Evolutionary conservation across 441 rosid genomes (phyloP).

Genomic region (Gossypium armourianum): DNA sequence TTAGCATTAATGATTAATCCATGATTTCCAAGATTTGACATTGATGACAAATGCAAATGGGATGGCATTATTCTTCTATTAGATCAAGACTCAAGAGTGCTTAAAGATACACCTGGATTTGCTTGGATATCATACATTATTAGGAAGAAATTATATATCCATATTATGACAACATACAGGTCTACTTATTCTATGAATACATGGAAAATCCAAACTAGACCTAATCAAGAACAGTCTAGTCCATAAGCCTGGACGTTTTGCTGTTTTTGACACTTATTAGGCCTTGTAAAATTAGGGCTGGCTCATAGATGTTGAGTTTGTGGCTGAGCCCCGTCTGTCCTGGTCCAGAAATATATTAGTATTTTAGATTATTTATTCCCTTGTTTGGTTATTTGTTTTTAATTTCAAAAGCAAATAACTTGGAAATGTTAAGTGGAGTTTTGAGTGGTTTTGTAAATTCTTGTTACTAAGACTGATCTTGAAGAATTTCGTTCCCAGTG

Average conservation of each 20-base stretch:
- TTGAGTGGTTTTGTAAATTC: neutral
- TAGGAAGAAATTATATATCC: neutral
- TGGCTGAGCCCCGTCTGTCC: neutral
- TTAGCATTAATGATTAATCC: neutral
- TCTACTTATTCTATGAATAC: neutral
- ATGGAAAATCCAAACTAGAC: neutral
- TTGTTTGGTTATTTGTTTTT: neutral
- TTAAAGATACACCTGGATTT: neutral
- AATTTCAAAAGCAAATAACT: neutral
- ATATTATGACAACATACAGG: neutral
- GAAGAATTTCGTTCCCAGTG: neutral
- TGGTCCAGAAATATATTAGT: neutral
- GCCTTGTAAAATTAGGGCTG: neutral
- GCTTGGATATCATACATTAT: neutral
- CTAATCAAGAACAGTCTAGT: neutral
- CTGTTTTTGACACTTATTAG: neutral
- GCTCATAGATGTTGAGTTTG: neutral
- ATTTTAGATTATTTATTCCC: neutral
- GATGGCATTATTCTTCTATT: neutral
- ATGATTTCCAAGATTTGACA: neutral
- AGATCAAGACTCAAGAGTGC: conserved; percentile 2
- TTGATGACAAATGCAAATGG: conserved; percentile 1
- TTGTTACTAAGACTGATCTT: neutral
- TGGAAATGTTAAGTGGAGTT: neutral
- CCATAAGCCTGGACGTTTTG: neutral